These are phyloP conservation scores for Cladosporium sp. DNA, from an alignment of 2,329 filamentous ascomycete genomes.

Conservation along the genomic window DNA sequence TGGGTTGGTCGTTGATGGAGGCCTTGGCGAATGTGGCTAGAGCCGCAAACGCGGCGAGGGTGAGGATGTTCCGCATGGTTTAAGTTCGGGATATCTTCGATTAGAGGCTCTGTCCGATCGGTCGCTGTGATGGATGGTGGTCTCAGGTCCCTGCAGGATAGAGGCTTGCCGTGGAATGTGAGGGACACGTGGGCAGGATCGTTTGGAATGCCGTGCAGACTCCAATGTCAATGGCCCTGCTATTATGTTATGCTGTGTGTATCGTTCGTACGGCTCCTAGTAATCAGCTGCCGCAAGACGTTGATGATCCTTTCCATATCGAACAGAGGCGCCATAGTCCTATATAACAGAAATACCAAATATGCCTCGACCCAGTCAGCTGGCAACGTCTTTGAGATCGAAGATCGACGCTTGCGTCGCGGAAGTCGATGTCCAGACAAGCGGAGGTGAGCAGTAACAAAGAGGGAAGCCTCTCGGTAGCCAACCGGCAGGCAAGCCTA, in stretches of 20 bases:
- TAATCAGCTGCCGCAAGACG: neutral
- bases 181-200: neutral
- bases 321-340: neutral
- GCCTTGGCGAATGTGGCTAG: slow-evolving; percentile 14
- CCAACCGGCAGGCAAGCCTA: neutral
- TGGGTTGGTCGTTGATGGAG: slow-evolving; percentile 2
- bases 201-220: slow-evolving; percentile 5
- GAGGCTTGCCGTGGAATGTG: slow-evolving; percentile 9
- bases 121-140: slow-evolving; percentile 1
- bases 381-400: slow-evolving; percentile 4
- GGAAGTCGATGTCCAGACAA: neutral
- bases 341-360: neutral
- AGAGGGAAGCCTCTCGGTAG: neutral
- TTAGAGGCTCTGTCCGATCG: neutral
- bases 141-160: slow-evolving; percentile 11
- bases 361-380: neutral
- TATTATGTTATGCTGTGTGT: neutral
- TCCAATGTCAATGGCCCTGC: neutral
- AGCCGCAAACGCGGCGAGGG: slow-evolving; percentile 14
- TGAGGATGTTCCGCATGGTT: slow-evolving; percentile 15
- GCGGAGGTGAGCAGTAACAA: slow-evolving; percentile 2
- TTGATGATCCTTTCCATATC: neutral
- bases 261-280: neutral
- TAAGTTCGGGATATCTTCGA: neutral
- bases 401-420: slow-evolving; percentile 11